These are phyloP conservation scores for Hirsutella rhossiliensis DNA, from an alignment of 2,329 filamentous ascomycete species.

Conservation along the genomic window DNA sequence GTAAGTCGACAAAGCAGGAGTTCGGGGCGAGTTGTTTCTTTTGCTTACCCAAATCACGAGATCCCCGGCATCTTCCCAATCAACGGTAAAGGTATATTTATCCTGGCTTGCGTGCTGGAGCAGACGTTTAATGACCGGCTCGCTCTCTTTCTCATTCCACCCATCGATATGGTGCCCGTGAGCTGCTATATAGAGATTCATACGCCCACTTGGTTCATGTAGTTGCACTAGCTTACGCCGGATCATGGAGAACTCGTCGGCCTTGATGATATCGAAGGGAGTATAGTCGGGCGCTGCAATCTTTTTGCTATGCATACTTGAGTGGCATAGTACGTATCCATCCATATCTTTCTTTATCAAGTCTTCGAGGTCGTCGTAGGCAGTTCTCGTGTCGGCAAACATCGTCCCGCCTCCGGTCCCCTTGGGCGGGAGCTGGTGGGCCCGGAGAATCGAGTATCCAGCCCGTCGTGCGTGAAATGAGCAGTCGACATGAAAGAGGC, in stretches of 20 bases:
- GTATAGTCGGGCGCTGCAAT: background rate
- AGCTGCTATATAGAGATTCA: background rate
- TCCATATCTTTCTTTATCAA: background rate
- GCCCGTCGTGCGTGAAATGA: background rate
- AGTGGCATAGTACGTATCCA: background rate
- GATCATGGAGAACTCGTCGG: background rate
- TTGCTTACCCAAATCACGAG: constrained; percentile 1
- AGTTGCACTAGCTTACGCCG: background rate
- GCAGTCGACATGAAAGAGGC: constrained; percentile 1
- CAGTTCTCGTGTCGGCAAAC: constrained; percentile 1
- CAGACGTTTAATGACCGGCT: background rate
- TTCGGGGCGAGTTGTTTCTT: background rate
- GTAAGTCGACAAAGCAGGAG: background rate
- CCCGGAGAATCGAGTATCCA: constrained; percentile 1
- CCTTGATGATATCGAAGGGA: background rate
- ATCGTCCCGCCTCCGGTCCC: background rate
- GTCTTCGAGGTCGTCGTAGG: background rate
- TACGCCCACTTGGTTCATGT: background rate
- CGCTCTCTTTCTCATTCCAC: background rate
- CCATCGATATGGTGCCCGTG: background rate
- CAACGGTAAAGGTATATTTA: background rate
- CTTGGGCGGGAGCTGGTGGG: background rate
- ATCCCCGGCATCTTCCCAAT: constrained; percentile 1
- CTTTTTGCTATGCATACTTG: background rate
- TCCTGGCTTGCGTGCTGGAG: background rate